Evolutionary conservation across 2,329 filamentous ascomycete species (phyloP), one percentile per base, ranked within the genome.

Genomic region (Penicillium janthinellum): DNA sequence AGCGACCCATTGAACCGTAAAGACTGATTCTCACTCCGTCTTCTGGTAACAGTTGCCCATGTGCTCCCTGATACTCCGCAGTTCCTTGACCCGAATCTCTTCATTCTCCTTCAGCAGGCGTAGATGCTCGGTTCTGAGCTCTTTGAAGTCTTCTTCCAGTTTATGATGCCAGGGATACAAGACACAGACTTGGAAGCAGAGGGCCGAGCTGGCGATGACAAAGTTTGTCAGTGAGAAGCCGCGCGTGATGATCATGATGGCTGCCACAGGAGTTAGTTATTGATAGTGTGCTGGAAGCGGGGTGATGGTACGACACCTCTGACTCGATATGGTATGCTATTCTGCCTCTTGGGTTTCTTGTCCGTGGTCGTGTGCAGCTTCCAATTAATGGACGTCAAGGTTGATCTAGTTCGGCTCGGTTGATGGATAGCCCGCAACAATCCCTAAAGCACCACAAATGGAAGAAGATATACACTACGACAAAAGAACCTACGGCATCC

Each of bases 81-180:
- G 44, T 31, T 60, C 60, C 20, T 54, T 60, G 25, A 63, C 35
- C 39, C 58, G 51, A 35, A 41, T 52, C 37, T 60, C 39, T 28
- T 63, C 61, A 20, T 53, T 35, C 50, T 69, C 56, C 45, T 73
- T 58, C 37, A 79, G 59, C 5, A 78, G 57, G 6, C 65, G 69
- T 4, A 78, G 60, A 58, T 89, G 85, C 64, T 88, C 86, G 58
- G 79, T 80, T 69, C 84, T 86, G 25, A 89, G 75, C 11, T 80
- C 76, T 57, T 84, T 79, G 67, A 90, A 89, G 60, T 85, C 83
- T 20, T 83, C 80, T 63, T 89, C 85, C 6, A 90, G 77, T 69
- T 88, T 79, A 67, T 88, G 82, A 73, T 90, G 87, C 87, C 87
- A 90, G 1, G 88, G 88, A 73, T 90, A 90, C 11, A 90, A 79